A percentile compares a stretch with the other conserved stretches of the same genome.
These are phyloP conservation scores for Chrysanthemum lavandulifolium DNA, from an alignment of 129 eudicot genomes.

Conservation along the genomic window DNA sequence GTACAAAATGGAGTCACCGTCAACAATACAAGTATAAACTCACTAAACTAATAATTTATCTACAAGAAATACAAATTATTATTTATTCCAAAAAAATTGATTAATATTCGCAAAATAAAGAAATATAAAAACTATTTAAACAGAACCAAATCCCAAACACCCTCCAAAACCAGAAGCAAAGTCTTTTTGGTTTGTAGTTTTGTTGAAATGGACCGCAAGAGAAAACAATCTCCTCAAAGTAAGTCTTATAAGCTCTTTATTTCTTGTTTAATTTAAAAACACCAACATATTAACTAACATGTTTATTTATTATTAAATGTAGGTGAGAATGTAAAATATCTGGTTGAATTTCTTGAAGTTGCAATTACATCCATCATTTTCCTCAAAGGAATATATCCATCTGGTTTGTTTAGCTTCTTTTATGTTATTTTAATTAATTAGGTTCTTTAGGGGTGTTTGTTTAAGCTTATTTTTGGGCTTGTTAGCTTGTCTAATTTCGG, in stretches of 20 bases:
- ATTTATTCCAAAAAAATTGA: no score
- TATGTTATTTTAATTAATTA: neutral
- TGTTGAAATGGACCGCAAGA: constrained; percentile 38
- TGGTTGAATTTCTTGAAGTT: constrained; percentile 72
- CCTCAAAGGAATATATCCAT: constrained; percentile 83
- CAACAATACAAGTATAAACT: no score
- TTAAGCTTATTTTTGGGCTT: neutral
- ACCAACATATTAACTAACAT: neutral
- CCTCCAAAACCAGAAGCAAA: neutral
- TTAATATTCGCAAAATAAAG: no score
- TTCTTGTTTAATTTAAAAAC: neutral
- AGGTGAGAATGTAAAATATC: constrained; percentile 52
- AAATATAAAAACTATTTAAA: no score
- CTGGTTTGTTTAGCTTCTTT: constrained; percentile 44
- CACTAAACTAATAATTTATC: no score
- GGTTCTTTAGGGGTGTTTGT: neutral
- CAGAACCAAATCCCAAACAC: no score
- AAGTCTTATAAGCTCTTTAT: neutral
- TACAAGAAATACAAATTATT: no score
- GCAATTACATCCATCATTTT: constrained; percentile 81
- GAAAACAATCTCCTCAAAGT: constrained; percentile 57
- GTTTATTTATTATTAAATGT: constrained; percentile 5
- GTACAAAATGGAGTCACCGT: no score
- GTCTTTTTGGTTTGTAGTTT: neutral
- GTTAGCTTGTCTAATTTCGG: neutral